A percentile compares a stretch with the other conserved stretches of the same genome.
These are phyloP conservation scores for Coffea canephora DNA, from an alignment of 257 asterid genomes.

Conservation along the genomic window DNA sequence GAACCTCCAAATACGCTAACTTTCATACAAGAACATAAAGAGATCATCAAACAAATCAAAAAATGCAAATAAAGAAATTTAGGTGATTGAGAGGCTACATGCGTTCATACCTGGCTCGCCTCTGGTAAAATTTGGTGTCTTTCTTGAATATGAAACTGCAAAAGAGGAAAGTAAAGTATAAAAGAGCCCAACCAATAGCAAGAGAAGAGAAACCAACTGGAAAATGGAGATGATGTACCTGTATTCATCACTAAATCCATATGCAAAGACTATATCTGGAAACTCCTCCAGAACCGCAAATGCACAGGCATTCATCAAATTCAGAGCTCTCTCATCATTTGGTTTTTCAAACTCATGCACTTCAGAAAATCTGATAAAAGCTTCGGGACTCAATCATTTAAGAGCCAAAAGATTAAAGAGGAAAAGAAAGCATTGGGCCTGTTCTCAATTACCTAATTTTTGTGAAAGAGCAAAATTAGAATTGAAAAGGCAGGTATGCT, in stretches of 20 bases:
- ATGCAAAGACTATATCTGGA: conserved; percentile 68
- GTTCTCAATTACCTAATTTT: too few species aligned
- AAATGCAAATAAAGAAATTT: not conserved
- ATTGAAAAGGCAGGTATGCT: too few species aligned
- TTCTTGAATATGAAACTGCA: conserved; percentile 70
- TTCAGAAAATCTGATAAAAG: conserved; percentile 58
- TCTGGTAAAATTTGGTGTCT: conserved; percentile 71
- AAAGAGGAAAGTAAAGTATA: not conserved
- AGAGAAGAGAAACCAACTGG: not conserved
- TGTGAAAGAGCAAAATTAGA: too few species aligned
- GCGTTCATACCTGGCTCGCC: conserved; percentile 67
- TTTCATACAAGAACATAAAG: not conserved
- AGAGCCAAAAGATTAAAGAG: not conserved
- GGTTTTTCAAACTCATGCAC: conserved; percentile 74
- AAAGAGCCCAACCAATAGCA: not conserved
- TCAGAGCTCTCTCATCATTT: conserved; percentile 51
- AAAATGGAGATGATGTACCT: conserved; percentile 35
- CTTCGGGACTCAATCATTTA: not conserved
- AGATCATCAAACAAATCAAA: not conserved
- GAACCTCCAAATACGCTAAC: not conserved
- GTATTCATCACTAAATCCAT: conserved; percentile 70
- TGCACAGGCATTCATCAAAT: conserved; percentile 80
- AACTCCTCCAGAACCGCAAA: conserved; percentile 60
- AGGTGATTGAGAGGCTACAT: not conserved
- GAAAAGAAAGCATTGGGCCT: not conserved